phyloP scores from a whole-genome alignment of 2,329 filamentous ascomycete species.

The Hysterium pulicare region DNA sequence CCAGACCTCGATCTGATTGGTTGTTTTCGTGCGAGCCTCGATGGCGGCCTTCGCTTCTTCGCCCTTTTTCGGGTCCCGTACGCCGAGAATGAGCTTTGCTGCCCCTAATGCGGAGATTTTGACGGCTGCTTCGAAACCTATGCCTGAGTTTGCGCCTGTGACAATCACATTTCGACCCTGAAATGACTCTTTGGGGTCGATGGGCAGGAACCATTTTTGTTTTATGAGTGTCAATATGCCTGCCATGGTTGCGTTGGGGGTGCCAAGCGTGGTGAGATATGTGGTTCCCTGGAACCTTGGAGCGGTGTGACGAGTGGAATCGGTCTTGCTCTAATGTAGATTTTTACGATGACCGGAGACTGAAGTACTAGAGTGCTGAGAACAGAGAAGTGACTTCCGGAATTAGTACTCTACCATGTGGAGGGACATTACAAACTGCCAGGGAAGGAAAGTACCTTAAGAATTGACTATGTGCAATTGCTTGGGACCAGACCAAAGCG shows the following conservation, averaged over 20 bases:
- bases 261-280: background rate
- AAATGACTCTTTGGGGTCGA: constrained; percentile 30
- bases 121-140: constrained; percentile 36
- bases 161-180: constrained; percentile 44
- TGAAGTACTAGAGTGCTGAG: background rate
- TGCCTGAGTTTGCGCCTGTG: constrained; percentile 41
- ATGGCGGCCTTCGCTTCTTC: constrained; percentile 30
- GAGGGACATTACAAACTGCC: background rate
- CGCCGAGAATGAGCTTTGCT: constrained; percentile 37
- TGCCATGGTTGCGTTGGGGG: constrained; percentile 14
- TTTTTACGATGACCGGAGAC: background rate
- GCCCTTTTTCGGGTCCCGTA: constrained; percentile 35
- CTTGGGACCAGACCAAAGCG: no score
- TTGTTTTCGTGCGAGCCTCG: constrained; percentile 20
- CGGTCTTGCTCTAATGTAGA: no score
- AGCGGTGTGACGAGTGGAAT: background rate
- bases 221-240: constrained; percentile 23
- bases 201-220: constrained; percentile 35
- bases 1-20: constrained; percentile 34
- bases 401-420: background rate
- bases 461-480: no score
- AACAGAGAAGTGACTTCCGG: background rate
- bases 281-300: background rate
- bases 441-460: no score
- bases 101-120: constrained; percentile 38